Evolutionary conservation across 176 grass and related monocot species (phyloP), one percentile per base, ranked within the genome.

Genomic region (Saccharum spontaneum): DNA sequence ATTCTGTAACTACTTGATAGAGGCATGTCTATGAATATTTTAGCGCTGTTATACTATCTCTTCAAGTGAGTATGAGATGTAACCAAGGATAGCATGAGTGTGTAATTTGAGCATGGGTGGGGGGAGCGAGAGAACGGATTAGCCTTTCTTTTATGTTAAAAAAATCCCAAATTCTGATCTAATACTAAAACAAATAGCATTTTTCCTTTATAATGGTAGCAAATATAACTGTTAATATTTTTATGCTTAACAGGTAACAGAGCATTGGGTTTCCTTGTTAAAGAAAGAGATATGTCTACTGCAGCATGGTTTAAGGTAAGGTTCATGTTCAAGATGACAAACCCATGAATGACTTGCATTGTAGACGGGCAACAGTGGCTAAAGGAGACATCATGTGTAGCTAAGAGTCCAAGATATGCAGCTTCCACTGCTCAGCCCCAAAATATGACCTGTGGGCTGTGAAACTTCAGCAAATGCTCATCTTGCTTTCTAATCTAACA

Each of bases 221-320:
- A 64, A 52, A 31, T 57, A 77, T 74, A 66, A 66, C 16, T 82
- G 4, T 38, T 26, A 84, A 5, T 75, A 28, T 86, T 72, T 57
- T 55, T 76, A 77, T 26, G 66, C 64, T 52, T 52, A 75, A 30
- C 84, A 91, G 92, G 89, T 82, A 52, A 55, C 81, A 74, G 89
- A 91, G 22, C 61, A 61, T 8, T 48, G 43, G 33, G 85, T 80
- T 75, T 87, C 66, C n/a, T 83, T 85, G 87, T 44, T 89, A 24
- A 79, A 67, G 84, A 40, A 89, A 87, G 87, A 87, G 64, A 91
- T 83, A 86, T 65, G 37, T 85, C 87, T 85, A 54, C 84, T 85
- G 20, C 89, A 80, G 41, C 48, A 68, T 48, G 87, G 81, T 54
- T 43, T 87, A 74, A 91, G 92, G 92, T 94, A 87, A 50, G 14